These are phyloP conservation scores for Vaccinium darrowii DNA, from an alignment of 148 eudicot species.

Conservation along the genomic window DNA sequence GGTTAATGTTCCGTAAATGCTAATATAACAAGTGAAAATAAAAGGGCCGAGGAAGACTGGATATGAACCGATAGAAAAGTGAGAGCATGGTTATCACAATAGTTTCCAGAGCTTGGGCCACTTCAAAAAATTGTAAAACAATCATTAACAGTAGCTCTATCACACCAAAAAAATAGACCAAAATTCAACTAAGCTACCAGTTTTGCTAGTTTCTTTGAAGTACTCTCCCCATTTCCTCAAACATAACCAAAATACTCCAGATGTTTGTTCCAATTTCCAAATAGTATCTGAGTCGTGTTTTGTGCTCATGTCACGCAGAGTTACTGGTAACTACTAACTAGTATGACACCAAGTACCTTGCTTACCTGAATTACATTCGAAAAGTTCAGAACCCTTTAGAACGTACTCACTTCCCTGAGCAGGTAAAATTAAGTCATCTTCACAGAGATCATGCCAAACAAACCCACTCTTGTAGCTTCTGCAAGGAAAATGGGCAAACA, in stretches of 20 bases:
- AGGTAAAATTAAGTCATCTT: slow-evolving; percentile 79
- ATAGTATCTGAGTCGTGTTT: neutral
- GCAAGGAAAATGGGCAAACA: slow-evolving; percentile 24
- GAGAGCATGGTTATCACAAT: neutral
- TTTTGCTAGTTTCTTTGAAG: neutral
- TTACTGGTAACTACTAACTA: neutral
- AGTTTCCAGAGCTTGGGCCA: neutral
- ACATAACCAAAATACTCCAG: neutral
- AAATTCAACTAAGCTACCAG: neutral
- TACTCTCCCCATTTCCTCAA: neutral
- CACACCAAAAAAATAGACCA: neutral
- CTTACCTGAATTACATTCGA: slow-evolving; percentile 58
- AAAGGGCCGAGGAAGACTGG: too few relatives aligned
- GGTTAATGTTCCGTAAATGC: too few relatives aligned
- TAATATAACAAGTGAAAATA: too few relatives aligned
- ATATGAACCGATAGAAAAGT: too few relatives aligned
- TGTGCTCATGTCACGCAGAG: neutral
- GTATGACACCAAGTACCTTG: neutral
- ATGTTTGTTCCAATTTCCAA: neutral
- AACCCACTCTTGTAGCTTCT: slow-evolving; percentile 94
- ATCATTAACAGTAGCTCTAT: neutral
- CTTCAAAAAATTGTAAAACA: neutral
- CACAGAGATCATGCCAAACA: slow-evolving; percentile 98
- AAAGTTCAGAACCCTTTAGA: slow-evolving; percentile 91
- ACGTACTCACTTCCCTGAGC: slow-evolving; percentile 85